Conservation (phyloP, 2,329 filamentous ascomycete species). For the Aspergillus phoenicis region DNA sequence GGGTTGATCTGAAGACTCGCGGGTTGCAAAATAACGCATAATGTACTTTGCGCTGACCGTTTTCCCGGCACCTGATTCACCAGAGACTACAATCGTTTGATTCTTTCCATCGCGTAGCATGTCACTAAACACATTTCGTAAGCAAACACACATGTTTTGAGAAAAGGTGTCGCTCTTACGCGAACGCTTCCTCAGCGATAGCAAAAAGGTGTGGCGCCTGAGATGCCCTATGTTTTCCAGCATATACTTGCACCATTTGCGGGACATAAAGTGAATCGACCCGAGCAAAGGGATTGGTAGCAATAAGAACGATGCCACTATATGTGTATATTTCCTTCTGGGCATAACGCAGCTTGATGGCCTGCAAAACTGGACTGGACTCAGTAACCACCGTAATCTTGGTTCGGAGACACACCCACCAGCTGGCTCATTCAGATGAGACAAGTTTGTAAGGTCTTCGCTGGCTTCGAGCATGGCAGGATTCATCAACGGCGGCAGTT, state of each 20-base stretch:
- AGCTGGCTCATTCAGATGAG: slow-evolving; percentile 96
- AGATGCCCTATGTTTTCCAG: slow-evolving; percentile 92
- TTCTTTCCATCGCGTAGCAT: slow-evolving; percentile 96
- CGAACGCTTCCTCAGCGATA: slow-evolving; percentile 97
- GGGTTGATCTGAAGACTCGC: slow-evolving; percentile 88
- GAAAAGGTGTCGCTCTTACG: slow-evolving; percentile 58
- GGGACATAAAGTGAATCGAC: slow-evolving; percentile 98
- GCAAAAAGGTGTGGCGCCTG: slow-evolving; percentile 98
- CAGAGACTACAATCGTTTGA: slow-evolving; percentile 98
- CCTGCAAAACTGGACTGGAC: slow-evolving; percentile 75
- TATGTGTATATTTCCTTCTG: slow-evolving; percentile 99
- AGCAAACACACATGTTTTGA: slow-evolving; percentile 32
- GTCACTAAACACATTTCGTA: slow-evolving; percentile 62
- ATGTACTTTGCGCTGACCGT: slow-evolving; percentile 99
- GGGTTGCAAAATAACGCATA: slow-evolving; percentile 98
- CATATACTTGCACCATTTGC: slow-evolving; percentile 99
- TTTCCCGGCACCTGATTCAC: slow-evolving; percentile 97
- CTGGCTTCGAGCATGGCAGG: slow-evolving; percentile 97
- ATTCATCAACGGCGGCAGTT: slow-evolving; percentile 93
- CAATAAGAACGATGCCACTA: slow-evolving; percentile 97
- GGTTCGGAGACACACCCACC: slow-evolving; percentile 58
- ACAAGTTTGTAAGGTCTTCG: slow-evolving; percentile 95
- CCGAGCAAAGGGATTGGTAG: slow-evolving; percentile 94
- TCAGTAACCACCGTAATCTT: slow-evolving; percentile 23
- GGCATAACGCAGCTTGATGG: slow-evolving; percentile 92